Evolutionary conservation across 2,329 filamentous ascomycete species (phyloP), one percentile per base, ranked within the genome.

Genomic region (Leptographium lundbergii): DNA sequence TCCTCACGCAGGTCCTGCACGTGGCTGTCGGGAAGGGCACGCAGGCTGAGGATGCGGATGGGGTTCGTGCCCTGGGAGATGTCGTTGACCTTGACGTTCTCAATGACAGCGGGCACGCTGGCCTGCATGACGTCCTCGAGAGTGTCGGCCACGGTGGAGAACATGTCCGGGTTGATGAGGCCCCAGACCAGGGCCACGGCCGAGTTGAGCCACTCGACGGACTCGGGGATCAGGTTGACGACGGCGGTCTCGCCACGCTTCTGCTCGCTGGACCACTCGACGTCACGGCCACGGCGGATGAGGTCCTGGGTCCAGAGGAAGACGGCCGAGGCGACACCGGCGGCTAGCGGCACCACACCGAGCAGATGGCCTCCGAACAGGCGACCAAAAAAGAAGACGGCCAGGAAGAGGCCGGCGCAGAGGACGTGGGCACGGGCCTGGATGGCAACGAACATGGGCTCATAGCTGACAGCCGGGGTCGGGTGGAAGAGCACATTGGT

Each of bases 121-220:
- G 91, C 92, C 70, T 95, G 91, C 92, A 97, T 97, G 64, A 97
- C 88, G 69, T 97, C 92, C 72, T 94, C 89, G 6, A 94, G 81
- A 14, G 89, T 96, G 69, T 97, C 94, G n/a, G 91, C 91, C 10
- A 96, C 82, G 6, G 83, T 82, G n/a, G 83, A 77, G 70, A 99
- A 94, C 88, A 97, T 95, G 51, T 97, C 92, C 0, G 94, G 92
- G 67, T 97, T 95, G 63, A 96, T 85, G 4, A 97, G 76, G 0
- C 89, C 88, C 94, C 94, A 99, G 51, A 94, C 79, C 50, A 96
- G 81, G 1, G 81, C 82, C 4, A 97, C 72, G 56, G 94, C 82
- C 0, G 89, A 91, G 70, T 99, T 99, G 81, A 99, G 87, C 94
- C 94, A 97, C 69, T 91, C 87, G 7, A 95, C 91, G 0, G 89